Evolutionary conservation across 495 filamentous ascomycete genomes (phyloP).

Genomic region (Xylaria cubensis): DNA sequence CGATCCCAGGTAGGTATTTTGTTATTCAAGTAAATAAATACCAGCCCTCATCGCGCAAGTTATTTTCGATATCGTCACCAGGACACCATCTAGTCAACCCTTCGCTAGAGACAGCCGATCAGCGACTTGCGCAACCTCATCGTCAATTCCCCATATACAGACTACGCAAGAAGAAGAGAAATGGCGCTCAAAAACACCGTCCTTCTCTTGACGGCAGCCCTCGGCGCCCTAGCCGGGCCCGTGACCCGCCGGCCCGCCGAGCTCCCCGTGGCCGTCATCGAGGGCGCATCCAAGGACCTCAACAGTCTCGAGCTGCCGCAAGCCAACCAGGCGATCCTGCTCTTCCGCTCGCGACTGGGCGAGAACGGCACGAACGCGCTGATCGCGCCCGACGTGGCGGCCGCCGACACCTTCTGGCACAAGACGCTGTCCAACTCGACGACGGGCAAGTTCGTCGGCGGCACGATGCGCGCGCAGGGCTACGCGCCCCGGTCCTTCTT

Average conservation of each 20-base stretch:
- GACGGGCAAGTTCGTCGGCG: conserved; percentile 24
- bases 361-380: conserved; percentile 23
- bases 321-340: conserved; percentile 4
- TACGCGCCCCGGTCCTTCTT: conserved; percentile 25
- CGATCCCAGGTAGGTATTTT: not conserved
- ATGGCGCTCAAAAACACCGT: conserved; percentile 20
- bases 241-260: conserved; percentile 3
- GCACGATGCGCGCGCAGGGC: conserved; percentile 23
- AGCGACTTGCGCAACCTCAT: not conserved
- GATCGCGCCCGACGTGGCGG: conserved; percentile 28
- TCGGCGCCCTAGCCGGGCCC: conserved; percentile 20
- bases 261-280: conserved; percentile 20
- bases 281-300: conserved; percentile 17
- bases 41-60: not conserved
- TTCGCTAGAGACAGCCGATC: not conserved
- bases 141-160: not conserved
- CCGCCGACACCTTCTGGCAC: conserved; percentile 33
- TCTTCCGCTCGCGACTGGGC: conserved; percentile 30
- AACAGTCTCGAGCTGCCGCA: conserved; percentile 7
- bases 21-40: not conserved
- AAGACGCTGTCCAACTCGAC: conserved; percentile 25
- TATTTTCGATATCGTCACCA: not conserved
- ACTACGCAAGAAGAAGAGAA: not conserved
- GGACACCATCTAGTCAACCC: not conserved
- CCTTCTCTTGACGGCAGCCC: conserved; percentile 16